These are phyloP conservation scores for Rhexocercosporidium sp. DNA, from an alignment of 2,329 filamentous ascomycete genomes.

Conservation along the genomic window DNA sequence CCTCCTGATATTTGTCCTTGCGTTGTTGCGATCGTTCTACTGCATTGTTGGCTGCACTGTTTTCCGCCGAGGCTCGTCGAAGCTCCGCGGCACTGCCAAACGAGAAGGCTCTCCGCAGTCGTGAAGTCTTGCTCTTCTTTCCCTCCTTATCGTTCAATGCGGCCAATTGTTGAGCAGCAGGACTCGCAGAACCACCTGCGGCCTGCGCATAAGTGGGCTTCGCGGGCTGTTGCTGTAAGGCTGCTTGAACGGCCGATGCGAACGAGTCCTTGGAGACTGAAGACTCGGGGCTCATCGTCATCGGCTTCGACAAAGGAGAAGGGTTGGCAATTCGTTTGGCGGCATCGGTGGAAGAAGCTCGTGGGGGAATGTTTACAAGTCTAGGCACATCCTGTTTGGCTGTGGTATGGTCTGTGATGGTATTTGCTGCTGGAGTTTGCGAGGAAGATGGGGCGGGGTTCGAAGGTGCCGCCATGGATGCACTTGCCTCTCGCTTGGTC, in stretches of 20 bases:
- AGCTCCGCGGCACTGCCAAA: constrained; percentile 96
- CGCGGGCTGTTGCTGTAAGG: constrained; percentile 37
- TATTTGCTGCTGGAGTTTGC: constrained; percentile 33
- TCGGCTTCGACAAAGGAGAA: constrained; percentile 76
- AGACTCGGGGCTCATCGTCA: constrained; percentile 63
- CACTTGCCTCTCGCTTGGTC: constrained; percentile 61
- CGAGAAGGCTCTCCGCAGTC: constrained; percentile 89
- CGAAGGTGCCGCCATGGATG: constrained; percentile 43
- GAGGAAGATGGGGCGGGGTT: constrained; percentile 53
- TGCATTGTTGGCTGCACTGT: constrained; percentile 49
- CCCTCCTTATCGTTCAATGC: constrained; percentile 85
- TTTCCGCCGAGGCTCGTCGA: constrained; percentile 72
- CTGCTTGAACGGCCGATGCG: constrained; percentile 43
- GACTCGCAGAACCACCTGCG: constrained; percentile 47
- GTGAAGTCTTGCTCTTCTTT: constrained; percentile 83
- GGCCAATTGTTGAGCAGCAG: constrained; percentile 82
- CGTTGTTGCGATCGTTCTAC: constrained; percentile 63
- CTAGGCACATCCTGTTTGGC: constrained; percentile 59
- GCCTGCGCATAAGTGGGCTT: constrained; percentile 41
- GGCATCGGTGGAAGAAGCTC: constrained; percentile 62
- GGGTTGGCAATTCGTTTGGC: constrained; percentile 70
- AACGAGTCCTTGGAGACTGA: constrained; percentile 49
- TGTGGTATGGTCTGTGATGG: constrained; percentile 50
- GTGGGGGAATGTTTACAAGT: constrained; percentile 62
- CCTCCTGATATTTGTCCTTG: constrained; percentile 63